Evolutionary conservation across 345 rosid species (phyloP), one percentile per base, ranked within the genome.

Genomic region (Lepidium sativum): DNA sequence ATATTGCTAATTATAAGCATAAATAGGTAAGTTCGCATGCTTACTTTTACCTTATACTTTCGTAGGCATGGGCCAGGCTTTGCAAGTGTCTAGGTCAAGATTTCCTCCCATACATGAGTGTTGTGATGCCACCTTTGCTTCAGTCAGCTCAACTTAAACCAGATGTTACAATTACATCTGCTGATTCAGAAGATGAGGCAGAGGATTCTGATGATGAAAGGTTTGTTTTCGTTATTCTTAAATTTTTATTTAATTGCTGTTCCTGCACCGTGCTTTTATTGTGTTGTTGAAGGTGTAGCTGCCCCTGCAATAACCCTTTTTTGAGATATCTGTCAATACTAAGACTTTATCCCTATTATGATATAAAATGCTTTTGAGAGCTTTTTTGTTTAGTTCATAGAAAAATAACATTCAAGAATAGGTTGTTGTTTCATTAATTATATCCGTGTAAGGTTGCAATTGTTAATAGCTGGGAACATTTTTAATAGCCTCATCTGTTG

Each of bases 71-170:
- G 99, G 98, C 99, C 47, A 84, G 99, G 69, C 96, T 95, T 44
- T 95, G 99, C 88, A 95, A 95, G 75, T 95, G 99, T 75, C 75
- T 95, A 69, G 99, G 99, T 39, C 98, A 88, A 70, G 99, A 95
- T 76, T 95, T 95, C 74, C 88, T 95, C 67, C 99, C 99, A 33
- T 95, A 95, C 58, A 91, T 95, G 99, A 81, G 78, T 43, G 89
- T 95, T 74, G 99, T 95, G 53, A 95, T 95, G 99, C 99, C 99
- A 35, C 96, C 97, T 61, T 74, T 95, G 79, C 96, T 95, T 23
- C 95, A 77, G 75, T 95, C 99, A 76, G 96, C 99, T 74, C 96
- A 95, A 69, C 94, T 95, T 42, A 91, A 95, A 81, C 99, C 99
- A 20, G 99, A 95, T 78, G 99, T 95, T 48, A 91, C 96, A 51